Evolutionary conservation across 2,329 filamentous ascomycete genomes (phyloP).

Genomic region (Exophiala phaeomuriformis): DNA sequence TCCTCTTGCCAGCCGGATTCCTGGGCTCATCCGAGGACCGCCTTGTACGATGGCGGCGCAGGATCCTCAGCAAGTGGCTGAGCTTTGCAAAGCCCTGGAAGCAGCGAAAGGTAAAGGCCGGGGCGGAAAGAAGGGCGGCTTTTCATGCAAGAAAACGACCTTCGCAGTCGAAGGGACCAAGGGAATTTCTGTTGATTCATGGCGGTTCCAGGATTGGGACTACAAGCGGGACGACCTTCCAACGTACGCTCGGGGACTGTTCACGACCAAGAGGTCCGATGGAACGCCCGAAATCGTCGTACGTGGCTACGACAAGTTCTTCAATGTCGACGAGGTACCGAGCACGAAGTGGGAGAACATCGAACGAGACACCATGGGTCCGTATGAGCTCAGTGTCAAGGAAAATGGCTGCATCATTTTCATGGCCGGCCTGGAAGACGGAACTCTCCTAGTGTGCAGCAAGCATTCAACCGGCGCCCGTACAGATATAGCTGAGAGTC

Average conservation of each 20-base stretch:
- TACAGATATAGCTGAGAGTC: constrained; percentile 64
- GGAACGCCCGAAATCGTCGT: constrained; percentile 70
- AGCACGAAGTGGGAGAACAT: constrained; percentile 81
- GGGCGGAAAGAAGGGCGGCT: constrained; percentile 48
- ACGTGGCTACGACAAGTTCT: constrained; percentile 97
- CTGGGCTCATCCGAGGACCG: neutral
- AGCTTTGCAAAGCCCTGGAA: constrained; percentile 60
- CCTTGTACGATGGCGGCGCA: constrained; percentile 52
- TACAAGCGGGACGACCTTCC: constrained; percentile 84
- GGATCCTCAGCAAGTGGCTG: constrained; percentile 58
- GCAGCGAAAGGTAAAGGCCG: constrained; percentile 45
- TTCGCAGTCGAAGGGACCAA: constrained; percentile 62
- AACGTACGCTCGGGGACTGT: constrained; percentile 87
- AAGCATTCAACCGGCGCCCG: constrained; percentile 90
- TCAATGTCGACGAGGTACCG: constrained; percentile 78
- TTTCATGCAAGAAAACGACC: constrained; percentile 72
- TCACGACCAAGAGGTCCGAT: constrained; percentile 65
- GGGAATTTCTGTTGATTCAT: constrained; percentile 70
- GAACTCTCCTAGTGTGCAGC: constrained; percentile 88
- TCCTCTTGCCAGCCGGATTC: neutral
- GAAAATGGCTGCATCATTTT: constrained; percentile 99
- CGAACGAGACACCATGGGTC: constrained; percentile 65
- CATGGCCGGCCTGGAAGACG: constrained; percentile 83
- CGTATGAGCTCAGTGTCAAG: constrained; percentile 93
- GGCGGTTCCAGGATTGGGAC: constrained; percentile 91